Conservation (phyloP, 2,329 filamentous ascomycete species). For the Davidsoniella australis region DNA sequence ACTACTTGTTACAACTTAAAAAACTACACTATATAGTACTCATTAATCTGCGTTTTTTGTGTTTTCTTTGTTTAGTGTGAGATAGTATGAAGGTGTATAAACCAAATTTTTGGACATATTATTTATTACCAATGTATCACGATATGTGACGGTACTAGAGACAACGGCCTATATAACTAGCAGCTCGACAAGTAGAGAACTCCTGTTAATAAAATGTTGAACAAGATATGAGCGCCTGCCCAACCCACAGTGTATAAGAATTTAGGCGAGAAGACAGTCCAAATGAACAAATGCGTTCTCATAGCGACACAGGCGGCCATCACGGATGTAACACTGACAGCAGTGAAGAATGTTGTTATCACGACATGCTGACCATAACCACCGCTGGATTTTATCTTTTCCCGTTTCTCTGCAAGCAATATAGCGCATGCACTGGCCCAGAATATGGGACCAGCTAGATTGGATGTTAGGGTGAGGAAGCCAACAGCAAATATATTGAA, state of each 20-base stretch:
- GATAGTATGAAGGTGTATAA: neutral
- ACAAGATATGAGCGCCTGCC: constrained; percentile 65
- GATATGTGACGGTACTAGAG: too few species aligned
- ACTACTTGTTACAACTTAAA: neutral
- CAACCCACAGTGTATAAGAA: constrained; percentile 86
- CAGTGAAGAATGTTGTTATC: constrained; percentile 53
- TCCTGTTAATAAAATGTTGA: constrained; percentile 50
- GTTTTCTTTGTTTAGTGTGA: neutral
- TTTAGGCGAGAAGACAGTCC: constrained; percentile 97
- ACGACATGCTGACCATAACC: constrained; percentile 37
- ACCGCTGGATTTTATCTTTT: neutral
- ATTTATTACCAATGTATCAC: neutral
- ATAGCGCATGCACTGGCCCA: constrained; percentile 55
- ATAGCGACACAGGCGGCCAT: constrained; percentile 79
- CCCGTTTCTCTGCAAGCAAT: constrained; percentile 29
- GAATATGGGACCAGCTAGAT: constrained; percentile 84
- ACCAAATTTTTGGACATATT: neutral
- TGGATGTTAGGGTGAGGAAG: constrained; percentile 66
- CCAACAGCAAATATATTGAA: constrained; percentile 76
- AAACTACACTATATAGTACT: too few species aligned
- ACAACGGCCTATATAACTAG: neutral
- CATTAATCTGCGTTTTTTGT: too few species aligned
- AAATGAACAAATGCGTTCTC: constrained; percentile 85
- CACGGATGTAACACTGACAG: constrained; percentile 48
- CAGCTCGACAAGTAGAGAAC: constrained; percentile 26